phyloP scores from a whole-genome alignment of 208 protist species.

The Porcisia deanei region DNA sequence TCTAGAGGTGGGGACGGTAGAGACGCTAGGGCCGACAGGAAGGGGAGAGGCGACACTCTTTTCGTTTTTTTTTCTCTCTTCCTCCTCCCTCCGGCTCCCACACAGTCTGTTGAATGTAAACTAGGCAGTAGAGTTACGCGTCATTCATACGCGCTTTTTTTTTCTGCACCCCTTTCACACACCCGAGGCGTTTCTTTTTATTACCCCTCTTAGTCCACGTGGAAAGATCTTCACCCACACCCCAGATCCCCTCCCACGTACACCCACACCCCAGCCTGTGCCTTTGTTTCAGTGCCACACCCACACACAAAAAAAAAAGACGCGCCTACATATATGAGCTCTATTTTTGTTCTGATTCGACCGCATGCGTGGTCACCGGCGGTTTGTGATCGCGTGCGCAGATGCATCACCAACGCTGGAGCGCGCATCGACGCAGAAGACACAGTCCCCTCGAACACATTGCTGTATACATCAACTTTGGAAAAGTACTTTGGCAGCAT shows the following conservation, averaged over 20 bases:
- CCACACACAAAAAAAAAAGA: neutral
- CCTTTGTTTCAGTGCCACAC: neutral
- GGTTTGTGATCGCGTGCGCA: neutral
- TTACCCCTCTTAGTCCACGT: neutral
- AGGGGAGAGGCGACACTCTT: neutral
- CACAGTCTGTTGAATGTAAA: too few relatives aligned
- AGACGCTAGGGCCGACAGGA: neutral
- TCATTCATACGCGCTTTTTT: neutral
- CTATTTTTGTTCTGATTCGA: slow-evolving; percentile 15
- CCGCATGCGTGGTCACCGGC: slow-evolving; percentile 11
- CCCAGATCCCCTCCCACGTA: neutral
- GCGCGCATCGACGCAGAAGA: slow-evolving; percentile 54
- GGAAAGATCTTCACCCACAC: too few relatives aligned
- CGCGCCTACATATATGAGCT: neutral
- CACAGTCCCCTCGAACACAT: slow-evolving; percentile 32
- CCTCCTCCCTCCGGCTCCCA: too few relatives aligned
- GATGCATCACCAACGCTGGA: slow-evolving; percentile 12
- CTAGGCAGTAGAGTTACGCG: too few relatives aligned
- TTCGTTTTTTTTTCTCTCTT: too few relatives aligned
- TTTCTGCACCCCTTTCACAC: neutral
- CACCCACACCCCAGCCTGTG: neutral
- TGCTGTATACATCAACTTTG: slow-evolving; percentile 44
- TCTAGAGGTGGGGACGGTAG: neutral
- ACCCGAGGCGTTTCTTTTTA: neutral
- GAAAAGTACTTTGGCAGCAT: slow-evolving; percentile 68